Conservation (phyloP, 768 basidiomycete genomes). For the Hericium alpestre region DNA sequence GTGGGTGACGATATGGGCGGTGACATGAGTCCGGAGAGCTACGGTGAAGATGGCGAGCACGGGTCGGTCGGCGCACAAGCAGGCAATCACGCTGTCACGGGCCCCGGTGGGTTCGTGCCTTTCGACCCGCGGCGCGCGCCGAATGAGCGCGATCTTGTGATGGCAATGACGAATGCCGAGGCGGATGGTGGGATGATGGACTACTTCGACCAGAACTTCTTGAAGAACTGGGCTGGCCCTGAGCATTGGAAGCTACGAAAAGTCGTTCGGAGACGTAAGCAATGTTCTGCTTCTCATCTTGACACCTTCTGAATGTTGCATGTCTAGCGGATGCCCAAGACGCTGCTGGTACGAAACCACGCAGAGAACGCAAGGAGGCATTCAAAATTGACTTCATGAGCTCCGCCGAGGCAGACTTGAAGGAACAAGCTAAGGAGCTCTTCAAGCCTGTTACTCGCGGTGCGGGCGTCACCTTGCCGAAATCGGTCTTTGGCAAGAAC, state of each 20-base stretch:
- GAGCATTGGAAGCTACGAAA: slow-evolving; percentile 96
- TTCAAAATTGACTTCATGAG: slow-evolving; percentile 74
- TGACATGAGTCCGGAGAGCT: slow-evolving; percentile 7
- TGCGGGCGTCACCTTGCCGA: slow-evolving; percentile 54
- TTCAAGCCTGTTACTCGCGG: slow-evolving; percentile 72
- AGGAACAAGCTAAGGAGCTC: slow-evolving; percentile 55
- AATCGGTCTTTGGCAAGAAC: slow-evolving; percentile 9
- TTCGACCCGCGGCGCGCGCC: slow-evolving; percentile 81
- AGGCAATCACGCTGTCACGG: slow-evolving; percentile 30
- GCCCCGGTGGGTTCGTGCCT: slow-evolving; percentile 50
- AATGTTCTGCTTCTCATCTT: slow-evolving; percentile 1
- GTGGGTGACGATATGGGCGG: slow-evolving; percentile 36
- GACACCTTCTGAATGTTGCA: slow-evolving; percentile 5
- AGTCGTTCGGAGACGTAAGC: slow-evolving; percentile 66
- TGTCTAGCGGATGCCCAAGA: slow-evolving; percentile 39
- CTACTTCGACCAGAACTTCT: slow-evolving; percentile 80
- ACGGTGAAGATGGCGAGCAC: slow-evolving; percentile 29
- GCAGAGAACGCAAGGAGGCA: slow-evolving; percentile 68
- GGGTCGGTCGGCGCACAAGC: slow-evolving; percentile 30
- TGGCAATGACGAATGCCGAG: slow-evolving; percentile 71
- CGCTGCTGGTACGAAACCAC: slow-evolving; percentile 38
- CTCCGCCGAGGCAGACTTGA: slow-evolving; percentile 47
- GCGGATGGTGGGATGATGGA: slow-evolving; percentile 62
- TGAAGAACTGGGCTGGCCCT: slow-evolving; percentile 97
- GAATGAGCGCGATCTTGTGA: slow-evolving; percentile 68